Conservation (phyloP, 169 alveolate species). For the Eimeria necatrix region DNA sequence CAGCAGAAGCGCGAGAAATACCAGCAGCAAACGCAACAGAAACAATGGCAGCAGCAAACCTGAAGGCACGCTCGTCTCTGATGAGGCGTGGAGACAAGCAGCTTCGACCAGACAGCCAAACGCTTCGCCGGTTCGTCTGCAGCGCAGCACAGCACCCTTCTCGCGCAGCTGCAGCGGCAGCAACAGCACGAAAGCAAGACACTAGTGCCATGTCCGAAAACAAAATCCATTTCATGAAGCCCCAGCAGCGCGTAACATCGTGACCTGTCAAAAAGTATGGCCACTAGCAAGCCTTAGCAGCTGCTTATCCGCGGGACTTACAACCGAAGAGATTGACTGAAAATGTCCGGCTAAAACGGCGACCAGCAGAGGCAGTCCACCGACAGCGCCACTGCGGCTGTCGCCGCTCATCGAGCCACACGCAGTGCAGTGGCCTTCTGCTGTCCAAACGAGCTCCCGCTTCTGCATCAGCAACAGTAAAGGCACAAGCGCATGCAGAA, state of each 20-base stretch:
- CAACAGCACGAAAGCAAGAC: neutral
- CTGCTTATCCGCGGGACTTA: neutral
- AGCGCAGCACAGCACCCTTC: neutral
- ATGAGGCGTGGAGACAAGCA: constrained; percentile 26
- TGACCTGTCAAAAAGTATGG: neutral
- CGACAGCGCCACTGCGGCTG: constrained; percentile 54
- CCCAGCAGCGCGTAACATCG: neutral
- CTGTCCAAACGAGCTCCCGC: constrained; percentile 22
- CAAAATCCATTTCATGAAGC: neutral
- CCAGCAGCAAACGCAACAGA: neutral
- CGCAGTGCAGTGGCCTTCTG: constrained; percentile 54
- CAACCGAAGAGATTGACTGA: neutral
- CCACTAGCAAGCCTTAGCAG: neutral
- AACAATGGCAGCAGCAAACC: neutral
- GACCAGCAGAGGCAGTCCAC: constrained; percentile 49
- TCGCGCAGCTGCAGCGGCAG: neutral
- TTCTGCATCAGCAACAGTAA: neutral
- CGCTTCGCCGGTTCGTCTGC: constrained; percentile 47
- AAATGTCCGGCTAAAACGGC: constrained; percentile 27
- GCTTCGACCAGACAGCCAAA: constrained; percentile 33
- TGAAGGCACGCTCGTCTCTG: constrained; percentile 16
- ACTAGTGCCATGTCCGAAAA: neutral
- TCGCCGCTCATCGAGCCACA: constrained; percentile 44
- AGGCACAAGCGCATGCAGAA: neutral
- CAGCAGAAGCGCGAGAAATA: neutral